Conservation (phyloP, 495 filamentous ascomycete species). For the Podospora sp. region DNA sequence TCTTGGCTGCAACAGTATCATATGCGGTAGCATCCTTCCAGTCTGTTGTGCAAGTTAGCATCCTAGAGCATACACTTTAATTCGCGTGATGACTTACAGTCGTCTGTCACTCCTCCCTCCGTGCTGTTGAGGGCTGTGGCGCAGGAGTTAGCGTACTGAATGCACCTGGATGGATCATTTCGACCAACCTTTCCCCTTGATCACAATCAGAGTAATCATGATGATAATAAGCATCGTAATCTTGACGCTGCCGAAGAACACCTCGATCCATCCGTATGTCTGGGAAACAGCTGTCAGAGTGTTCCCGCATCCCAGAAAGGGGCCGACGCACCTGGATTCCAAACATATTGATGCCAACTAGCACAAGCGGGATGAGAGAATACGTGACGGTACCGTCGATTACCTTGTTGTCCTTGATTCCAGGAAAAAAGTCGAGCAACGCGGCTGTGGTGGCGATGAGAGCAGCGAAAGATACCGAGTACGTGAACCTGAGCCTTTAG, state of each 20-base stretch:
- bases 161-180: not conserved
- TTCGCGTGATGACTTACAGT: not conserved
- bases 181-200: not conserved
- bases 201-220: constrained; percentile 7
- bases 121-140: not conserved
- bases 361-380: constrained; percentile 24
- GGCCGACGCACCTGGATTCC: constrained; percentile 24
- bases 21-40: constrained; percentile 20
- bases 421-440: constrained; percentile 40
- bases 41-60: constrained; percentile 10
- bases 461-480: constrained; percentile 45
- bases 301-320: not conserved
- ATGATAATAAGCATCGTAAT: not conserved
- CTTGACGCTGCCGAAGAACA: constrained; percentile 15
- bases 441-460: constrained; percentile 45
- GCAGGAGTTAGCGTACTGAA: too few relatives aligned
- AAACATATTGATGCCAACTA: constrained; percentile 28
- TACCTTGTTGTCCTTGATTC: constrained; percentile 5
- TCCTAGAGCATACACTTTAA: not conserved
- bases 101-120: not conserved
- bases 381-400: constrained; percentile 28
- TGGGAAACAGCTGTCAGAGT: constrained; percentile 11
- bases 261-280: constrained; percentile 34
- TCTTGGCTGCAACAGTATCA: constrained; percentile 21
- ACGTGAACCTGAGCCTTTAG: constrained; percentile 46